Percentiles rank a stretch among this genome's conserved stretches.
Evolutionary conservation across 306 rosid species (phyloP).

Genomic region (Vigna nakashimae): DNA sequence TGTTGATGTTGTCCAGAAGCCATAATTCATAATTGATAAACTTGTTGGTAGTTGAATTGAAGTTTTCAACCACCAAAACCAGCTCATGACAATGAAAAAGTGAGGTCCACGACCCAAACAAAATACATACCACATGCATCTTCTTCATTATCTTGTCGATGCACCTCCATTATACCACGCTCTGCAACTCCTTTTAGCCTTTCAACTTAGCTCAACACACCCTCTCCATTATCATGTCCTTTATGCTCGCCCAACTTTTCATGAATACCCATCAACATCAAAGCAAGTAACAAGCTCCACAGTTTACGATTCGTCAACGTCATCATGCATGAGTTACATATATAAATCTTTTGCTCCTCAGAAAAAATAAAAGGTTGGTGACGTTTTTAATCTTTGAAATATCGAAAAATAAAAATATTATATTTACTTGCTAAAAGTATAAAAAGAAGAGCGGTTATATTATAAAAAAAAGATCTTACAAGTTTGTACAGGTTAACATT

Average conservation of each 20-base stretch:
- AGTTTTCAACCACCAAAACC: slow-evolving; percentile 36
- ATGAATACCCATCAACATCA: not conserved
- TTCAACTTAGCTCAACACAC: too few species aligned
- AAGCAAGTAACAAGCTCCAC: not conserved
- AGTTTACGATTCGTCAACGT: slow-evolving; percentile 28
- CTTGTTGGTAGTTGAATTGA: slow-evolving; percentile 30
- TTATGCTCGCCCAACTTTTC: slow-evolving; percentile 9
- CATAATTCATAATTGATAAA: slow-evolving; percentile 24
- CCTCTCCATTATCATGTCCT: not conserved
- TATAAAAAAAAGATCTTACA: too few species aligned
- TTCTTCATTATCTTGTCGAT: not conserved
- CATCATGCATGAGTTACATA: slow-evolving; percentile 27
- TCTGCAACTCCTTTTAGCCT: too few species aligned
- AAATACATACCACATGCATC: not conserved
- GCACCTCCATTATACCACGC: too few species aligned
- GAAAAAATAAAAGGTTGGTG: too few species aligned
- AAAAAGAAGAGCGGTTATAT: too few species aligned
- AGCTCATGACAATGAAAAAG: slow-evolving; percentile 14
- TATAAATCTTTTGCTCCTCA: not conserved
- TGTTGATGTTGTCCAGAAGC: not conserved
- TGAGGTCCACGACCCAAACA: slow-evolving; percentile 33
- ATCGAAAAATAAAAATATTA: not conserved
- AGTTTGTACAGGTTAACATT: too few species aligned
- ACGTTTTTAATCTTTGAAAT: too few species aligned
- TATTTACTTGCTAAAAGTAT: not conserved